Base-by-base conservation (phyloP, 768 basidiomycete genomes). In the Russula brevipes region DNA sequence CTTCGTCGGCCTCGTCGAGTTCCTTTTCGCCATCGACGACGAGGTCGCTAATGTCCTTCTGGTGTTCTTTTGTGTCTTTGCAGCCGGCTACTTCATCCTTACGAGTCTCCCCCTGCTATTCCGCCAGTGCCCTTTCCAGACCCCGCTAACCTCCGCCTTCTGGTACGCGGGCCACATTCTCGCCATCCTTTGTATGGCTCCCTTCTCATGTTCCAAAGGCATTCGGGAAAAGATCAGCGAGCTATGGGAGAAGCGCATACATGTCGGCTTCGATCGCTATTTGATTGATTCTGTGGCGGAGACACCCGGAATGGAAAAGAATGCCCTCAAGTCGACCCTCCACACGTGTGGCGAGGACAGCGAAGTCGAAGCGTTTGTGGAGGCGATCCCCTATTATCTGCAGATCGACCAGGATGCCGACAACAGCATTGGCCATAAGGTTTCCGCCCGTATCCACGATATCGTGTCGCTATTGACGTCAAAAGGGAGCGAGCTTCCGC, bases 121-220 rank as follows among this genome's bases (percentile, higher is more conserved):
- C 59, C 59, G 14, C 4, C 30, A 53, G 17, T 60, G 24, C 49
- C 59, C 59, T 7, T 60, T 42, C 41, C 49, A 53, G 17, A 60
- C 59, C 12, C 59, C 59, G 3, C 44, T 60, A 2, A 60, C 59
- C 35, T 38, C 59, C 5, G 14, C 38, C 11, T 30, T 60, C 19
- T 60, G 59, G 59, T 54, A 45, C 16, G 14, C 8, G 16, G 24
- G 3, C 24, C 52, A 54, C 36, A 11, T 46, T 19, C 2, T 38
- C 24, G 1, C 19, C 35, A 2, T 46, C 35, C 5, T 6, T 11
- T 3, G 4, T 17, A 5, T 60, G 35, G 45, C 1, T 10, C 24
- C 9, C 11, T 54, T 60, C 44, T 5, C 19, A 4, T 46, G 4
- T 38, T 60, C 52, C n/a, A 30, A 7, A 5, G 1, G 11, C 12